Conservation (phyloP, 1,284 basidiomycete genomes). For the Naganishia sp. region DNA sequence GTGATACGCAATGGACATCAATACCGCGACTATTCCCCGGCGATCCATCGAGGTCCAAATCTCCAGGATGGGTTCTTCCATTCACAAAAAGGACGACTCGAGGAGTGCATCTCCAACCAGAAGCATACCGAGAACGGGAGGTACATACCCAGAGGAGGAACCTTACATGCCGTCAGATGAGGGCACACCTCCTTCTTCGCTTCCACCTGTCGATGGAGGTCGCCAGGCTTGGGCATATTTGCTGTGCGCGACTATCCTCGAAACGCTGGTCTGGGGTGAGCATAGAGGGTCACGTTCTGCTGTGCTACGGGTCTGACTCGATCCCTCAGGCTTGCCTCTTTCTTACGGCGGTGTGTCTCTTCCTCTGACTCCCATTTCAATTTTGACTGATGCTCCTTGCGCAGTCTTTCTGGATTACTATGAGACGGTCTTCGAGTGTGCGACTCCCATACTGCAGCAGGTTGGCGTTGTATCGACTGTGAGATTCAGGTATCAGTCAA, state of each 20-base stretch:
- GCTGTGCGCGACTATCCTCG: constrained; percentile 36
- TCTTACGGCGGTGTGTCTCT: constrained; percentile 37
- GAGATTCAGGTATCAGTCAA: constrained; percentile 2
- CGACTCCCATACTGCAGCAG: constrained; percentile 34
- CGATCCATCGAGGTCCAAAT: too few relatives aligned
- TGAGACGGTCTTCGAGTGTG: constrained; percentile 30
- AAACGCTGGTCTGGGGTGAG: constrained; percentile 40
- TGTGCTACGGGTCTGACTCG: background rate
- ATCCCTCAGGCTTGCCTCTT: constrained; percentile 35
- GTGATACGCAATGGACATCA: too few relatives aligned
- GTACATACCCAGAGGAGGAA: background rate
- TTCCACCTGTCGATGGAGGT: constrained; percentile 38
- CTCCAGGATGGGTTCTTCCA: too few relatives aligned
- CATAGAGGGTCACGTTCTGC: background rate
- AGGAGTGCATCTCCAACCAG: background rate
- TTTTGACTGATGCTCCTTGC: background rate
- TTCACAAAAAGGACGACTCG: background rate
- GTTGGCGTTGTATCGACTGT: constrained; percentile 38
- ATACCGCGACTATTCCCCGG: too few relatives aligned
- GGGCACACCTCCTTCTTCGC: background rate
- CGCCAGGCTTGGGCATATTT: constrained; percentile 39
- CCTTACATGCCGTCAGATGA: background rate
- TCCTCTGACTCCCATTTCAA: background rate
- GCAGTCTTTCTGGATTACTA: constrained; percentile 40
- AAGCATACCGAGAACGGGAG: background rate